Evolutionary conservation across 169 alveolate genomes (phyloP).

Genomic region (Plasmodium sp.): DNA sequence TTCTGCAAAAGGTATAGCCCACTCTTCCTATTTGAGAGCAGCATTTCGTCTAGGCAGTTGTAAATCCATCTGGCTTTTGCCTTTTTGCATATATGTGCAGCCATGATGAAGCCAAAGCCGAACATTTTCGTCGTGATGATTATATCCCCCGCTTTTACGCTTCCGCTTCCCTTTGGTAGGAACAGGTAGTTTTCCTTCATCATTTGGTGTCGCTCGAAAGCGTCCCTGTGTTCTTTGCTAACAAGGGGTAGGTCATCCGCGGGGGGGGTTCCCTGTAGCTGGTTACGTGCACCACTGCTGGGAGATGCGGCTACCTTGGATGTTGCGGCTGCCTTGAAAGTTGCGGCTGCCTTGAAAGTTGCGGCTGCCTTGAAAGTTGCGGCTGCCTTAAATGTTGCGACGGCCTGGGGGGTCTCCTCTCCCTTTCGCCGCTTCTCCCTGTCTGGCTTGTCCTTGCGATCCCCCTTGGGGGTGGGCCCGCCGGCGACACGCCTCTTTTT

Average conservation of each 20-base stretch:
- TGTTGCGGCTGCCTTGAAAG: too few species aligned
- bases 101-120: slow-evolving; percentile 77
- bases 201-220: slow-evolving; percentile 17
- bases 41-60: slow-evolving; percentile 73
- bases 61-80: slow-evolving; percentile 76
- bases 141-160: slow-evolving; percentile 47
- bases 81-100: slow-evolving; percentile 68
- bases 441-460: not conserved
- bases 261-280: not conserved
- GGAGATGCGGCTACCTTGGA: too few species aligned
- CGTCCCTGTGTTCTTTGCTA: not conserved
- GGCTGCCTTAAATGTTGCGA: not conserved
- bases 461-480: not conserved
- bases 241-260: not conserved
- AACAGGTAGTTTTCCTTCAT: slow-evolving; percentile 25
- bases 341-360: not conserved
- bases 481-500: slow-evolving; percentile 2
- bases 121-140: slow-evolving; percentile 69
- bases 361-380: too few species aligned
- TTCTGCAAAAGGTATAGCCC: slow-evolving; percentile 58
- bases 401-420: not conserved
- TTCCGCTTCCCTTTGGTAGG: slow-evolving; percentile 62
- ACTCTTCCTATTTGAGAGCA: slow-evolving; percentile 65
- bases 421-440: not conserved
- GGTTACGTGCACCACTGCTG: not conserved